A percentile compares a stretch with the other conserved stretches of the same genome.
Evolutionary conservation across 352 stramenopile species (phyloP).

Genomic region (Pythium oligandrum): DNA sequence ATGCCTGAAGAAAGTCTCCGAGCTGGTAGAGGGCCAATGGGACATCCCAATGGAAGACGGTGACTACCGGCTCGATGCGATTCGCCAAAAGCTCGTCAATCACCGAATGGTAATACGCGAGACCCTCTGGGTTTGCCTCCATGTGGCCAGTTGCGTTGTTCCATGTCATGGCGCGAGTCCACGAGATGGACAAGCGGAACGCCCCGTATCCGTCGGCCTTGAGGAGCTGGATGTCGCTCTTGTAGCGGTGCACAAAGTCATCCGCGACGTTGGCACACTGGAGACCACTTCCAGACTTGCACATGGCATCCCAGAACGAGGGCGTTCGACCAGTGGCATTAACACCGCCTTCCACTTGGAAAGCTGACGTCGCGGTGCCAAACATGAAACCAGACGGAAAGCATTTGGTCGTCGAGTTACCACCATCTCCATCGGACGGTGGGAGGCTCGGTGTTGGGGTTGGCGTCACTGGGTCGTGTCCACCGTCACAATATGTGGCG

Average conservation of each 20-base stretch:
- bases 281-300: constrained; percentile 36
- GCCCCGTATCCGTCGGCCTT: constrained; percentile 73
- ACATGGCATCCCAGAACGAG: constrained; percentile 91
- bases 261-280: constrained; percentile 87
- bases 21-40: constrained; percentile 75
- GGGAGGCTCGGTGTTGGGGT: too few relatives aligned
- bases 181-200: constrained; percentile 91
- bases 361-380: constrained; percentile 81
- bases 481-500: too few relatives aligned
- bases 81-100: constrained; percentile 73
- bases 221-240: constrained; percentile 90
- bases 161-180: constrained; percentile 17
- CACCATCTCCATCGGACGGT: too few relatives aligned
- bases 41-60: constrained; percentile 25
- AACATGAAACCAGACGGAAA: constrained; percentile 68
- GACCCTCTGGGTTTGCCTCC: constrained; percentile 69
- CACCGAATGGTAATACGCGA: constrained; percentile 89
- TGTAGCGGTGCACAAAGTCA: constrained; percentile 89
- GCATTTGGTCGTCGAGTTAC: constrained; percentile 8
- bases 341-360: constrained; percentile 90
- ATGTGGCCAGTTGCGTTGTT: constrained; percentile 36
- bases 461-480: too few relatives aligned
- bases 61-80: constrained; percentile 85
- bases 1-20: constrained; percentile 35
- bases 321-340: constrained; percentile 65